These are phyloP conservation scores for Cryphonectria carpinicola DNA, from an alignment of 2,329 filamentous ascomycete species.

Conservation along the genomic window DNA sequence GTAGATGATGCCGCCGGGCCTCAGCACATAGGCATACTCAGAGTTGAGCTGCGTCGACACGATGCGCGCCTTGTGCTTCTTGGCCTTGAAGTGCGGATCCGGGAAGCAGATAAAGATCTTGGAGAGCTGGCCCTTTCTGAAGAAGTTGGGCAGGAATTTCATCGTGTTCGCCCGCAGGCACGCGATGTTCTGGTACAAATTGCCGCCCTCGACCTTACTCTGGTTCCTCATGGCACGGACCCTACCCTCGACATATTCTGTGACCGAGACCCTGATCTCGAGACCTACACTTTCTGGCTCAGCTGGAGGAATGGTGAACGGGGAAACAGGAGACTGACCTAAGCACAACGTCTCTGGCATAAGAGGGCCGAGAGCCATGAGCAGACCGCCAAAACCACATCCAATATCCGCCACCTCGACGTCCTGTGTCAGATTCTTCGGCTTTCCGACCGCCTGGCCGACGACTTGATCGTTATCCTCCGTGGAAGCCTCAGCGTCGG, in stretches of 20 bases:
- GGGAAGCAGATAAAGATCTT: slow-evolving; percentile 99
- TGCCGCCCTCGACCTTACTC: slow-evolving; percentile 46
- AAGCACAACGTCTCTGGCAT: slow-evolving; percentile 83
- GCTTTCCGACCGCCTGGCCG: slow-evolving; percentile 30
- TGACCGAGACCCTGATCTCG: slow-evolving; percentile 89
- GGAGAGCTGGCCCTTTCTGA: slow-evolving; percentile 75
- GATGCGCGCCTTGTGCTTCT: slow-evolving; percentile 96
- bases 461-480: slow-evolving; percentile 24
- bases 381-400: slow-evolving; percentile 90
- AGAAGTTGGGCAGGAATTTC: slow-evolving; percentile 99
- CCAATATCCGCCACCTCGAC: slow-evolving; percentile 96
- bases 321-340: slow-evolving; percentile 54
- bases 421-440: slow-evolving; percentile 60
- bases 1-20: slow-evolving; percentile 85
- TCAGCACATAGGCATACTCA: slow-evolving; percentile 88
- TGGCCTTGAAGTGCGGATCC: slow-evolving; percentile 95
- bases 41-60: slow-evolving; percentile 86
- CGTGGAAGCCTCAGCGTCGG: slow-evolving; percentile 26
- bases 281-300: slow-evolving; percentile 60
- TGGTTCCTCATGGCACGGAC: slow-evolving; percentile 79
- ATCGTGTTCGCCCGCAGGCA: slow-evolving; percentile 94
- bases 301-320: slow-evolving; percentile 8
- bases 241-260: slow-evolving; percentile 87
- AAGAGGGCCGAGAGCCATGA: slow-evolving; percentile 81
- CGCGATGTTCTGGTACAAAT: slow-evolving; percentile 80